Conservation (phyloP, 495 filamentous ascomycete genomes). For the Podospora fimiseda region DNA sequence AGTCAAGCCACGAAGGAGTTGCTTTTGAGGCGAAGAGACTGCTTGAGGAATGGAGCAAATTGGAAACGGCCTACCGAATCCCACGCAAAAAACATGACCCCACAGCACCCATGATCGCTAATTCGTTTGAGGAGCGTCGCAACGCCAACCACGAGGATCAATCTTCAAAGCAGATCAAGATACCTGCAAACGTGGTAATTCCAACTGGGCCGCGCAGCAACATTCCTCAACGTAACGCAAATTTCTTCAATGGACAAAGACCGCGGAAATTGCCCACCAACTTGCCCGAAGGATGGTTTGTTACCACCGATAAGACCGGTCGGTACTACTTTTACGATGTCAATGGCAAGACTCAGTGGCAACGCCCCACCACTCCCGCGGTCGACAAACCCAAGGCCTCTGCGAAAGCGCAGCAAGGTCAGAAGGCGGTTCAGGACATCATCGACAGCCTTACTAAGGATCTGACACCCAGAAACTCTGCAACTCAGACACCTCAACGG, state of each 20-base stretch:
- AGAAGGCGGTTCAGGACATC: slow-evolving; percentile 65
- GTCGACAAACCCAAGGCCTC: slow-evolving; percentile 56
- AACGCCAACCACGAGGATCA: slow-evolving; percentile 56
- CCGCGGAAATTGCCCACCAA: slow-evolving; percentile 48
- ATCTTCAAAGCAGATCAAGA: slow-evolving; percentile 18
- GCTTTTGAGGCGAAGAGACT: slow-evolving; percentile 61
- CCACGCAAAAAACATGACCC: slow-evolving; percentile 62
- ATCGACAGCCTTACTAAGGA: slow-evolving; percentile 78
- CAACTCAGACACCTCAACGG: slow-evolving; percentile 58
- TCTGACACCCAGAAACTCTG: slow-evolving; percentile 34
- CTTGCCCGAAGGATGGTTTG: slow-evolving; percentile 77
- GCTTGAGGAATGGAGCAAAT: slow-evolving; percentile 77
- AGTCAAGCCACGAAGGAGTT: slow-evolving; percentile 67
- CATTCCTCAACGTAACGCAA: slow-evolving; percentile 54
- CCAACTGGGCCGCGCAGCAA: slow-evolving; percentile 64
- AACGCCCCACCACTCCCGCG: slow-evolving; percentile 61
- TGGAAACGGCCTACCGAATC: slow-evolving; percentile 92
- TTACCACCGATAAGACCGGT: slow-evolving; percentile 56
- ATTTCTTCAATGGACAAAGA: slow-evolving; percentile 54
- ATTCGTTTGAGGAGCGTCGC: slow-evolving; percentile 60
- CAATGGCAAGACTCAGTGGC: slow-evolving; percentile 71
- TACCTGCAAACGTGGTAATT: slow-evolving; percentile 31
- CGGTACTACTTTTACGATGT: slow-evolving; percentile 75
- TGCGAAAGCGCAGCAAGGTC: slow-evolving; percentile 50
- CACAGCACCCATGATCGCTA: slow-evolving; percentile 32